Conservation (phyloP, 352 stramenopile species). For the Phytopythium cucurbitacearum region DNA sequence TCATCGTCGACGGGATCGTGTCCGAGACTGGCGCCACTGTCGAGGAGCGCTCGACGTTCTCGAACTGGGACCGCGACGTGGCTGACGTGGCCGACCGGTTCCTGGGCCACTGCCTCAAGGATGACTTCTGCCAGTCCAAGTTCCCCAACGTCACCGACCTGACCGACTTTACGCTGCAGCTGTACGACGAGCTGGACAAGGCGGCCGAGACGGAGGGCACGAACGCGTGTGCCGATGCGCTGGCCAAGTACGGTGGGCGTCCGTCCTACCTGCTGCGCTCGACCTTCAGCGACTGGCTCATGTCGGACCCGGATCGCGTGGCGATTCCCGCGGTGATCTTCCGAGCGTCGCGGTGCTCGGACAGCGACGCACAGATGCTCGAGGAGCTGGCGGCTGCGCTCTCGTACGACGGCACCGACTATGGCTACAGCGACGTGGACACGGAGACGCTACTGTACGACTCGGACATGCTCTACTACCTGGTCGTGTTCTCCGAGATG, state of each 20-base stretch:
- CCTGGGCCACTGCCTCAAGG: conserved; percentile 42
- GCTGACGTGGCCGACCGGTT: conserved; percentile 53
- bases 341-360: conserved; percentile 34
- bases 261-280: conserved; percentile 73
- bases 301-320: conserved; percentile 31
- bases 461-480: conserved; percentile 71
- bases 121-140: conserved; percentile 62
- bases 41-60: conserved; percentile 64
- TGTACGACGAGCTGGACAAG: conserved; percentile 54
- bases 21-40: conserved; percentile 47
- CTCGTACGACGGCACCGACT: conserved; percentile 3
- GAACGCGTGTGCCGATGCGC: conserved; percentile 45
- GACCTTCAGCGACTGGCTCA: conserved; percentile 54
- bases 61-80: conserved; percentile 78
- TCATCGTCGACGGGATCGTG: conserved; percentile 62
- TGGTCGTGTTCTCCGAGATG: conserved; percentile 81
- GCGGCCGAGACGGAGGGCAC: conserved; percentile 29
- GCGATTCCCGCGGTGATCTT: conserved; percentile 57
- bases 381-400: conserved; percentile 23
- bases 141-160: conserved; percentile 52
- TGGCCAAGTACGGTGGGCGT: conserved; percentile 28
- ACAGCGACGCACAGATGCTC: conserved; percentile 34
- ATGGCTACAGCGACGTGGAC: conserved; percentile 23
- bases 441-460: conserved; percentile 47
- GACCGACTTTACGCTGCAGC: conserved; percentile 33